phyloP scores from a whole-genome alignment of 2,329 filamentous ascomycete species.

The Diaporthe velutina region DNA sequence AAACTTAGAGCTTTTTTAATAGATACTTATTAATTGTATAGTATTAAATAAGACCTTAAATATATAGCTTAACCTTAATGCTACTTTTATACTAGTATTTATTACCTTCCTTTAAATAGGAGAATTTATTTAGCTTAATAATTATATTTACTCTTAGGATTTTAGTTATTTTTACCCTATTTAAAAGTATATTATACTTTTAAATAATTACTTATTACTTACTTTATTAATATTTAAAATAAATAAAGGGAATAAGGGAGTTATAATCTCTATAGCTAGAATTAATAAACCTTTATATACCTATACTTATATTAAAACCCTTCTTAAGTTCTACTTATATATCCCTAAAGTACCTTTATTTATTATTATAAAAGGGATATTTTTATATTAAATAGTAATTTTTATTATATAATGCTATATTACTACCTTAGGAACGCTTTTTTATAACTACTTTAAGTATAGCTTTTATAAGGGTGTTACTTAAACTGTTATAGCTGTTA shows the following conservation, averaged over 20 bases:
- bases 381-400: not conserved
- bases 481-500: not conserved
- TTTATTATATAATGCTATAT: not conserved
- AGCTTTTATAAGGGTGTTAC: not conserved
- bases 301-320: not conserved
- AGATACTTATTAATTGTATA: too few species aligned
- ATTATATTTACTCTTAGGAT: too few species aligned
- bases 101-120: too few species aligned
- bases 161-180: too few species aligned
- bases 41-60: too few species aligned
- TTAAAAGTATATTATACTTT: not conserved
- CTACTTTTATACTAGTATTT: too few species aligned
- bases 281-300: not conserved
- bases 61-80: too few species aligned
- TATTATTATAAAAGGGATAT: not conserved
- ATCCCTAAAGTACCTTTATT: not conserved
- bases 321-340: not conserved
- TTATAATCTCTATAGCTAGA: not conserved
- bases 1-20: too few species aligned
- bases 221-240: not conserved
- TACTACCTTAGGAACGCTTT: not conserved
- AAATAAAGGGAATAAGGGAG: not conserved
- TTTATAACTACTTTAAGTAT: not conserved
- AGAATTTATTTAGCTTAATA: too few species aligned
- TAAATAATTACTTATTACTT: not conserved